phyloP scores from a whole-genome alignment of 441 rosid genomes.

The Biscutella laevigata region DNA sequence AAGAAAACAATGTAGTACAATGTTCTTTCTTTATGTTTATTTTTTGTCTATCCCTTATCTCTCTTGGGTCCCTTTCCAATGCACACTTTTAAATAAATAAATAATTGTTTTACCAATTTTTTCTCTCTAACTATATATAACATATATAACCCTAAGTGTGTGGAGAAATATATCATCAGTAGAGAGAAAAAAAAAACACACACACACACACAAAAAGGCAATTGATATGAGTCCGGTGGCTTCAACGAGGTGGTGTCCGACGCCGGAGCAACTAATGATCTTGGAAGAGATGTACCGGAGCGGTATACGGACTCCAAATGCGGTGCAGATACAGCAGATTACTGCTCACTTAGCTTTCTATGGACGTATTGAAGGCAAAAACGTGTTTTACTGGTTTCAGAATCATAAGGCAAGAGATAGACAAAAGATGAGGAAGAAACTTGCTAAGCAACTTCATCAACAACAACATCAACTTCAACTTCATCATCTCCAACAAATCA shows the following conservation, averaged over 20 bases:
- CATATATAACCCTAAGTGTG: neutral
- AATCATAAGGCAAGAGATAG: constrained; percentile 69
- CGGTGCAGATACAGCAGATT: constrained; percentile 72
- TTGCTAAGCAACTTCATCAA: constrained; percentile 50
- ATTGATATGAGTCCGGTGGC: constrained; percentile 69
- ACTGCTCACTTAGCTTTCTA: constrained; percentile 60
- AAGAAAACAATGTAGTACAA: constrained; percentile 18
- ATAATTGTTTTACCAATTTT: neutral
- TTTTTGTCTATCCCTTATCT: constrained; percentile 23
- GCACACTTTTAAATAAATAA: neutral
- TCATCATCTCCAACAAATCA: constrained; percentile 25
- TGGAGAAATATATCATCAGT: neutral
- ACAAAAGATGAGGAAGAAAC: constrained; percentile 59
- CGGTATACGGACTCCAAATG: constrained; percentile 75
- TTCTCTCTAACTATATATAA: constrained; percentile 9
- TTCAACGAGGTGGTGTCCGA: constrained; percentile 90
- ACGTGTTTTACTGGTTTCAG: constrained; percentile 67
- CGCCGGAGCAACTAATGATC: constrained; percentile 86
- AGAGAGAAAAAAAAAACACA: neutral
- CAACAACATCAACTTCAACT: constrained; percentile 37
- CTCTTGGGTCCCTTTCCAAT: constrained; percentile 29
- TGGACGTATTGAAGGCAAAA: constrained; percentile 59
- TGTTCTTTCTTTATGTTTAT: constrained; percentile 26
- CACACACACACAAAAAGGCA: neutral
- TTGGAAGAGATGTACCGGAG: constrained; percentile 73